These are phyloP conservation scores for Raffaelea arxii DNA, from an alignment of 2,329 filamentous ascomycete genomes.

Conservation along the genomic window DNA sequence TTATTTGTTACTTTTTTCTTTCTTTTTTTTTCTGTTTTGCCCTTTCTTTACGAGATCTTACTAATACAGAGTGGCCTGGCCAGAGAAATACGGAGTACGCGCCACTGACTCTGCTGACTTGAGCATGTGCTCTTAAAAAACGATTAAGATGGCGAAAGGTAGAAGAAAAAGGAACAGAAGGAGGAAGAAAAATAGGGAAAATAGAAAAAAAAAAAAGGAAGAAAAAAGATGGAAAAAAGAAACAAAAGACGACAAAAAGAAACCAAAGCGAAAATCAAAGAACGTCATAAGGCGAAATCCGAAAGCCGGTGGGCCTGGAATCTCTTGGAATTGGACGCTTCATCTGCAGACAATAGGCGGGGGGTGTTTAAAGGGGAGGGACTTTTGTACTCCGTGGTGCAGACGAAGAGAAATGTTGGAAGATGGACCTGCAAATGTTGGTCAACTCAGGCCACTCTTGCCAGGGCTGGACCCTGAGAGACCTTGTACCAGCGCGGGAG, in stretches of 20 bases:
- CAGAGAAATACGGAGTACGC: not conserved
- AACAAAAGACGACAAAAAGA: not conserved
- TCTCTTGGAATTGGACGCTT: conserved; percentile 12
- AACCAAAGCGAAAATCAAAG: not conserved
- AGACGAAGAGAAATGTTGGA: too few species aligned
- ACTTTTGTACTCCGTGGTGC: too few species aligned
- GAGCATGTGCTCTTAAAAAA: not conserved
- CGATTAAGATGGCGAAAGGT: too few species aligned
- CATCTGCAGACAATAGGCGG: too few species aligned
- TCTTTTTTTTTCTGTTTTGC: not conserved
- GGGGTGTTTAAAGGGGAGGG: too few species aligned
- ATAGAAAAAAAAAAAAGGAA: too few species aligned
- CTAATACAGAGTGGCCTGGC: not conserved
- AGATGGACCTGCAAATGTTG: conserved; percentile 12
- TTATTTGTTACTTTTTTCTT: not conserved
- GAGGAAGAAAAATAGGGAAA: too few species aligned
- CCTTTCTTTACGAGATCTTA: not conserved
- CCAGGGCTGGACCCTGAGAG: conserved; percentile 11
- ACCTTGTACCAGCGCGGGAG: conserved; percentile 7
- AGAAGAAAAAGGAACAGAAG: too few species aligned
- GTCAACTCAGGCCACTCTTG: conserved; percentile 9
- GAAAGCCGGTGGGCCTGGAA: not conserved
- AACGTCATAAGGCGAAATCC: conserved; percentile 1
- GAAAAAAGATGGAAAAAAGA: not conserved
- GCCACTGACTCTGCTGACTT: not conserved